A percentile compares a stretch with the other conserved stretches of the same genome.
Evolutionary conservation across 805 yeast species (phyloP).

Genomic region (Komagataella pastoris): DNA sequence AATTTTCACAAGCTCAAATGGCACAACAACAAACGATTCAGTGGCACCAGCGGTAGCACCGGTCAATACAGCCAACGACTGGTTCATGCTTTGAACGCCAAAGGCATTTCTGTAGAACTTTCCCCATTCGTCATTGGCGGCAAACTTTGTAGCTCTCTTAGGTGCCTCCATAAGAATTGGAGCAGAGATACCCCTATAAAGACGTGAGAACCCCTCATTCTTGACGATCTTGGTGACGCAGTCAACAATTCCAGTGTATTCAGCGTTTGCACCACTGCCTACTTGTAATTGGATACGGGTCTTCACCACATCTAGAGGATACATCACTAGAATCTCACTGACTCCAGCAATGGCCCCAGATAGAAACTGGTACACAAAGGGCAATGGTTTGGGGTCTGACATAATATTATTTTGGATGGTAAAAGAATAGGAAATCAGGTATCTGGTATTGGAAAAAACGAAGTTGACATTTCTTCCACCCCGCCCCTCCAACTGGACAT

Average conservation of each 20-base stretch:
- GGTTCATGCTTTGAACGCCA: constrained; percentile 59
- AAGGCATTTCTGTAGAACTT: constrained; percentile 62
- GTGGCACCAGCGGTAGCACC: constrained; percentile 99
- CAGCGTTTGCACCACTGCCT: constrained; percentile 33
- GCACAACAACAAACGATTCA: constrained; percentile 94
- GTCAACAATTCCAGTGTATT: constrained; percentile 74
- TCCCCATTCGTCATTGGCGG: constrained; percentile 96
- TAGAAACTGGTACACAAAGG: constrained; percentile 81
- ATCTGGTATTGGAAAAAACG: neutral
- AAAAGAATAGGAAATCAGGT: neutral
- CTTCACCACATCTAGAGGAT: constrained; percentile 93
- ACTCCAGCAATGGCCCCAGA: constrained; percentile 97
- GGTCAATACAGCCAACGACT: constrained; percentile 74
- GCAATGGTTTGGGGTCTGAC: constrained; percentile 34
- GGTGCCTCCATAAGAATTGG: constrained; percentile 99
- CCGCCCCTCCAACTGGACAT: neutral
- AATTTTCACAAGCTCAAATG: constrained; percentile 92
- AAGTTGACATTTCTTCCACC: neutral
- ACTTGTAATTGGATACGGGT: constrained; percentile 90
- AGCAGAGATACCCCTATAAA: constrained; percentile 90
- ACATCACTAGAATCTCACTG: constrained; percentile 89
- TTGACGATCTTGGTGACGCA: constrained; percentile 73
- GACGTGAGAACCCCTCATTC: constrained; percentile 71
- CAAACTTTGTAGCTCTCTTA: constrained; percentile 96
- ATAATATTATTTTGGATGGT: neutral